phyloP scores from a whole-genome alignment of 163 green algal genomes.

The Smithsoniella earleae region DNA sequence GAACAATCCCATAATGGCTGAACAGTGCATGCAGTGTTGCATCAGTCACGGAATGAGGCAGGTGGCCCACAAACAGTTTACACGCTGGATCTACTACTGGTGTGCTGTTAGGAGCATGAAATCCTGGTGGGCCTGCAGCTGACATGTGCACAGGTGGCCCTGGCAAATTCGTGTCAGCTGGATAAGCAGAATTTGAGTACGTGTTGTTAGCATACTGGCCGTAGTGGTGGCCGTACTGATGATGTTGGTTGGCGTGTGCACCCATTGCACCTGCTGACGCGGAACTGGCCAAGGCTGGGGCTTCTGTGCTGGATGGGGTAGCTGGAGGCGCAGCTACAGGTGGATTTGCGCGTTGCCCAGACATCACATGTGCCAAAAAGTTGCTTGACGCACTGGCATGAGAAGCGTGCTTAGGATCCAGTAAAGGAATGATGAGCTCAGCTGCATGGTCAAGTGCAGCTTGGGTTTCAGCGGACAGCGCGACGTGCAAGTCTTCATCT shows the following conservation, averaged over 20 bases:
- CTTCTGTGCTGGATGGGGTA: not conserved
- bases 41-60: not conserved
- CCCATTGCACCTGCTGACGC: not conserved
- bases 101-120: no score
- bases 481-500: not conserved
- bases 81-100: not conserved
- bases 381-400: not conserved
- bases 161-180: not conserved
- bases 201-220: not conserved
- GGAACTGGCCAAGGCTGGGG: no score
- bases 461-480: slow-evolving; percentile 2
- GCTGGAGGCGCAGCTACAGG: not conserved
- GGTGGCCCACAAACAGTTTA: slow-evolving; percentile 22
- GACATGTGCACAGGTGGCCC: not conserved
- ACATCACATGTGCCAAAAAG: not conserved
- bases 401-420: not conserved
- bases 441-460: not conserved
- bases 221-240: slow-evolving; percentile 3
- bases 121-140: no score
- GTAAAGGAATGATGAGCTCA: not conserved
- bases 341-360: not conserved
- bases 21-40: not conserved
- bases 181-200: not conserved
- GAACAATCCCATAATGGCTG: slow-evolving; percentile 23
- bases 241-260: not conserved